Percentiles rank a stretch among this genome's conserved stretches.
Evolutionary conservation across 441 rosid genomes (phyloP).

Genomic region (Populus hybrid): DNA sequence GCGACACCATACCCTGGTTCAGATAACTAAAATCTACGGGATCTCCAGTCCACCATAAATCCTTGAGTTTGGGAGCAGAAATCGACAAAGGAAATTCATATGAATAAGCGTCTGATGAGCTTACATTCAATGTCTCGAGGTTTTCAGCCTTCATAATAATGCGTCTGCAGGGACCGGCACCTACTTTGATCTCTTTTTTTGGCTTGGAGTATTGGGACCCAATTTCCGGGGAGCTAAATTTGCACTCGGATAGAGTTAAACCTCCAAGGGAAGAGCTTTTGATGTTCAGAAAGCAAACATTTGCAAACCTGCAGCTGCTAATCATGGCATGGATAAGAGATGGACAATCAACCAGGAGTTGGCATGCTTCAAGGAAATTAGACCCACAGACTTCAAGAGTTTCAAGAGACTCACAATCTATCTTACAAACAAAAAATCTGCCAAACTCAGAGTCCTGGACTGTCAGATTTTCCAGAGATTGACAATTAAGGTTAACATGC

Average conservation of each 20-base stretch:
- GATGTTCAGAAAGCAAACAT: neutral
- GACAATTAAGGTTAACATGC: neutral
- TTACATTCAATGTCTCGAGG: slow-evolving; percentile 8
- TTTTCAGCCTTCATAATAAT: slow-evolving; percentile 1
- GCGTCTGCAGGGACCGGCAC: neutral
- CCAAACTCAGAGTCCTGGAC: slow-evolving; percentile 2
- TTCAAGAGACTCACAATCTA: neutral
- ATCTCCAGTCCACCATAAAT: slow-evolving; percentile 20
- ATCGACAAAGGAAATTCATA: slow-evolving; percentile 10
- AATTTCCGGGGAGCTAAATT: neutral
- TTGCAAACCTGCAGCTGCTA: slow-evolving; percentile 8
- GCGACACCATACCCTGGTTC: slow-evolving; percentile 7
- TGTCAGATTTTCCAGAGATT: slow-evolving; percentile 11
- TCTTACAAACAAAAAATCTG: neutral
- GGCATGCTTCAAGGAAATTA: neutral
- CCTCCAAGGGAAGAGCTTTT: slow-evolving; percentile 4
- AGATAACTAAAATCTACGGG: slow-evolving; percentile 21
- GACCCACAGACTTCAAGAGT: slow-evolving; percentile 11
- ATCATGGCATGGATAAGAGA: slow-evolving; percentile 6
- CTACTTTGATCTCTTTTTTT: neutral
- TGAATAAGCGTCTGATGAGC: slow-evolving; percentile 1
- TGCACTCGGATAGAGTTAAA: slow-evolving; percentile 14
- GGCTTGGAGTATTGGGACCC: neutral
- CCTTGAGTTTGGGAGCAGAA: slow-evolving; percentile 6
- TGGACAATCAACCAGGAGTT: slow-evolving; percentile 6